phyloP scores from a whole-genome alignment of 2,329 filamentous ascomycete species.

The Gliomastix tumulicola region DNA sequence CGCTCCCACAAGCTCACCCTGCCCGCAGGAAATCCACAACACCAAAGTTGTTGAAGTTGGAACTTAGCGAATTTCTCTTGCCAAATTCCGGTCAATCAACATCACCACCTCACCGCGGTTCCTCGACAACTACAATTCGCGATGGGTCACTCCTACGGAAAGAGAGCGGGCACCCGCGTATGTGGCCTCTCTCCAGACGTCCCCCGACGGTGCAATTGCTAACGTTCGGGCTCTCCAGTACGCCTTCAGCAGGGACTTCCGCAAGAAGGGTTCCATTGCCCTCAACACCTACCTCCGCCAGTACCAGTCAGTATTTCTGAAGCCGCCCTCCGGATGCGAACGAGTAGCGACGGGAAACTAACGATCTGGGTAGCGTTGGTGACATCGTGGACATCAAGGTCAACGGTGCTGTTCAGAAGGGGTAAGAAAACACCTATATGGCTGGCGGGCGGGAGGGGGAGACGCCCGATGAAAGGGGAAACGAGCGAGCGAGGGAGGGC shows the following conservation, averaged over 20 bases:
- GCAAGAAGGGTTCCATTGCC: constrained; percentile 89
- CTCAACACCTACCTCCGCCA: constrained; percentile 91
- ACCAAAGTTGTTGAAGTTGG: no score
- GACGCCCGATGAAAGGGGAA: constrained; percentile 7
- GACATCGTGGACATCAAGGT: constrained; percentile 99
- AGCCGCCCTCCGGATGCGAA: no score
- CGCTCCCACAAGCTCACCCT: constrained; percentile 30
- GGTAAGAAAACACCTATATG: constrained; percentile 49
- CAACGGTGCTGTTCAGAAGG: constrained; percentile 98
- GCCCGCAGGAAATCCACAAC: constrained; percentile 29
- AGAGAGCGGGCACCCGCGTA: constrained; percentile 80
- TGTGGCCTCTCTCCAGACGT: constrained; percentile 25
- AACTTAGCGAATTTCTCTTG: no score
- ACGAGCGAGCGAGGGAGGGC: not conserved
- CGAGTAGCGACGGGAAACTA: no score
- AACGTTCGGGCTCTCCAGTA: constrained; percentile 45
- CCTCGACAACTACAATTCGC: constrained; percentile 47
- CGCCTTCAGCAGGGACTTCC: constrained; percentile 92
- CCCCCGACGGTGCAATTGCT: constrained; percentile 15
- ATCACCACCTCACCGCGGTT: constrained; percentile 27
- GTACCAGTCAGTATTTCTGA: constrained; percentile 59
- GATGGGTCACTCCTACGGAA: constrained; percentile 85
- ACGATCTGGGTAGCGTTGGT: constrained; percentile 75
- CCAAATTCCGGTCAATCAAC: constrained; percentile 31
- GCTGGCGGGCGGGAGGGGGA: no score